These are phyloP conservation scores for Epichloe sp. DNA, from an alignment of 2,329 filamentous ascomycete species.

Conservation along the genomic window DNA sequence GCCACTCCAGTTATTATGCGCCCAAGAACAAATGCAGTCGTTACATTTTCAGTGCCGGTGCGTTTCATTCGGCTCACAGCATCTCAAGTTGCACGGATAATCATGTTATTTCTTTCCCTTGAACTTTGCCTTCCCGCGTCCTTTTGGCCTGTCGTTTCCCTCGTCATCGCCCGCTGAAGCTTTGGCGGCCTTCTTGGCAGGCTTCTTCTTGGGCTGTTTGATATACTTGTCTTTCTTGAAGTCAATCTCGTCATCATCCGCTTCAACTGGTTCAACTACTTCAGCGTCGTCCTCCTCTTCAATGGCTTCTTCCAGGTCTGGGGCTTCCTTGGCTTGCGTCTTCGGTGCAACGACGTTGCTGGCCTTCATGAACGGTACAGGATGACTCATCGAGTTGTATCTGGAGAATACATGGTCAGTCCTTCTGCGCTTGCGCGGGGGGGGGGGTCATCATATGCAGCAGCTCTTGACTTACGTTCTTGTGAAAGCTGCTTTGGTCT, in stretches of 20 bases:
- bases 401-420: constrained; percentile 26
- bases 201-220: constrained; percentile 68
- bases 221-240: constrained; percentile 94
- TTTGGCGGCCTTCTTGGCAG: constrained; percentile 29
- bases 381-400: constrained; percentile 78
- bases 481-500: constrained; percentile 83
- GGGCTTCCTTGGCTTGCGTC: constrained; percentile 59
- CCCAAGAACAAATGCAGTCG: background rate
- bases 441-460: background rate
- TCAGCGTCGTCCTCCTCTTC: constrained; percentile 79
- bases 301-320: constrained; percentile 90
- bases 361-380: constrained; percentile 92
- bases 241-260: constrained; percentile 64
- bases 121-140: constrained; percentile 26
- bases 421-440: background rate
- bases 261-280: constrained; percentile 40
- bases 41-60: background rate
- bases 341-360: constrained; percentile 62
- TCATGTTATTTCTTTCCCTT: constrained; percentile 31
- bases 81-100: background rate
- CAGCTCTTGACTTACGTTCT: constrained; percentile 49
- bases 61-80: constrained; percentile 1
- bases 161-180: constrained; percentile 37
- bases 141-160: constrained; percentile 41
- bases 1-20: background rate